Percentiles rank a stretch among this genome's conserved stretches.
Evolutionary conservation across 208 protist species (phyloP).

Genomic region (Strigomonas oncopelti): DNA sequence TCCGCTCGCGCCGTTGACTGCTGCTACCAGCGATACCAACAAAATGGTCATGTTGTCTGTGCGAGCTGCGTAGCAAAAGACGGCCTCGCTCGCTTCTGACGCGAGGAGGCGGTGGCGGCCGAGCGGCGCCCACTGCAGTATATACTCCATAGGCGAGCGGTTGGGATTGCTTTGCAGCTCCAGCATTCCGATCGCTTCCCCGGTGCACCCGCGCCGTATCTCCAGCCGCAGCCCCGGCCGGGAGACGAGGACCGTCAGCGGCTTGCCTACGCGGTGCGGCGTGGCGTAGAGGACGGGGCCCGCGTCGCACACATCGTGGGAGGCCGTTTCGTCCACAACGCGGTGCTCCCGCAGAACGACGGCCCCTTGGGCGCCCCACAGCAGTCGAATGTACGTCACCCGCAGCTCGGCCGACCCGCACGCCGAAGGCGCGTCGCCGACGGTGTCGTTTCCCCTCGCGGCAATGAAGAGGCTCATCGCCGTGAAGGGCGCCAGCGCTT

Average conservation of each 20-base stretch:
- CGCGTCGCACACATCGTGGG: conserved; percentile 43
- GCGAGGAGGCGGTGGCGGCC: conserved; percentile 27
- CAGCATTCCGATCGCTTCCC: conserved; percentile 30
- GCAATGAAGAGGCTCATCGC: conserved; percentile 39
- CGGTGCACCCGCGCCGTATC: conserved; percentile 35
- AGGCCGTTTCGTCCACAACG: conserved; percentile 35
- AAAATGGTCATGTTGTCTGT: conserved; percentile 41
- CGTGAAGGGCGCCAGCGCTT: not conserved
- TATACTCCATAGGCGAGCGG: conserved; percentile 33
- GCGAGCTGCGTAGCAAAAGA: conserved; percentile 18
- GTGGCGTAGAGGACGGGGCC: conserved; percentile 30
- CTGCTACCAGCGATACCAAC: too few species aligned
- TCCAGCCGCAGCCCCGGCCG: conserved; percentile 43
- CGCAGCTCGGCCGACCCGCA: conserved; percentile 28
- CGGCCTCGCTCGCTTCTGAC: not conserved
- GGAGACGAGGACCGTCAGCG: conserved; percentile 34
- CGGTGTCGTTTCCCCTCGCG: conserved; percentile 26
- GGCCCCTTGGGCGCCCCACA: conserved; percentile 27
- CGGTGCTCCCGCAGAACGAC: conserved; percentile 31
- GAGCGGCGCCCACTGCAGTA: conserved; percentile 40
- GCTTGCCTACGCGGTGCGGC: conserved; percentile 18
- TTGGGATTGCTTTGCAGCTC: conserved; percentile 23
- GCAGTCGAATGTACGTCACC: conserved; percentile 33
- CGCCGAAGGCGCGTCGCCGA: not conserved
- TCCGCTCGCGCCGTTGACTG: too few species aligned